Evolutionary conservation across 2,329 filamentous ascomycete species (phyloP), one percentile per base, ranked within the genome.

Genomic region (Cordyceps tenuipes): DNA sequence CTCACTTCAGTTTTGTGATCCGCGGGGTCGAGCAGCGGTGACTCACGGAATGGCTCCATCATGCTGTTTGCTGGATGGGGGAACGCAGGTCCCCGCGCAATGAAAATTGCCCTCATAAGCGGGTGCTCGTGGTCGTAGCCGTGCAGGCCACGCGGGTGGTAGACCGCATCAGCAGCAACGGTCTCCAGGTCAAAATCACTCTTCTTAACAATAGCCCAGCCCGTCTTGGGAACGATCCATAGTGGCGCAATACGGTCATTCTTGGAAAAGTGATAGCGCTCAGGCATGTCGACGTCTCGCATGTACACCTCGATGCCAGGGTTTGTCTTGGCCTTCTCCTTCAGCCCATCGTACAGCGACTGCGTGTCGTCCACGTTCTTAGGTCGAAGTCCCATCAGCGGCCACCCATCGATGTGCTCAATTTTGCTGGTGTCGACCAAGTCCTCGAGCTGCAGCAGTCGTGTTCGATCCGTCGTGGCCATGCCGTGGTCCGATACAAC

Each of bases 401-500:
- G 94, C 94, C 94, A 99, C 59, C 94, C 94, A 66, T 99, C 94
- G 29, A 85, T 88, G 70, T 94, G 91, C 61, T 88, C 87, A 49
- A 97, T 86, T 66, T 91, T 82, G 53, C 76, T 77, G 6, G 88
- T 80, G 70, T 97, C 90, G 51, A 97, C 79, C 4, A 97, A 75
- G 68, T 97, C 91, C 64, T 99, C 94, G 2, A 97, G 79, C 73
- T 97, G 94, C 29, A 97, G 82, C 50, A 97, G 77, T 12, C 94
- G 83, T 19, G 85, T 80, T 0, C 82, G 84, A 62, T 92, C 89
- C 0, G 94, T 97, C 0, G 91, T 96, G 1, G 94, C 94, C 94
- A 99, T 99, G 55, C 94, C 94, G 70, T 99, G 94, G 70, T 99
- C 94, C 0, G 91, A 97, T 2, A 99, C 93, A n/a, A 99, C 82